Evolutionary conservation across 768 basidiomycete species (phyloP).

Genomic region (Hericium coralloides): DNA sequence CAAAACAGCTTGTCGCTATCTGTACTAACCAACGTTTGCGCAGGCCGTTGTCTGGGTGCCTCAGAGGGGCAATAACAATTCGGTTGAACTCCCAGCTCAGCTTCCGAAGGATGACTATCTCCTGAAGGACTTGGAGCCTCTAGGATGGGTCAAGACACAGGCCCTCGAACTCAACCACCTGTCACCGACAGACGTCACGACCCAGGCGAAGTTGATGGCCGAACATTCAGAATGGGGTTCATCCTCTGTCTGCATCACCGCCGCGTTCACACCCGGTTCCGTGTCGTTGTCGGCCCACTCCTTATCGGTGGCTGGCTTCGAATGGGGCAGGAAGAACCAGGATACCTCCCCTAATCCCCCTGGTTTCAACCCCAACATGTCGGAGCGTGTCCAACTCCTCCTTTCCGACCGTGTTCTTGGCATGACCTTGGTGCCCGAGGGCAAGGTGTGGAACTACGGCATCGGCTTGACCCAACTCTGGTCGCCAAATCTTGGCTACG

Average conservation of each 20-base stretch:
- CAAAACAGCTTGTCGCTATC: not conserved
- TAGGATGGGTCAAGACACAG: constrained; percentile 97
- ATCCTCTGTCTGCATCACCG: constrained; percentile 86
- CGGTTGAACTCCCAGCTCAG: constrained; percentile 82
- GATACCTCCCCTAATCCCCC: constrained; percentile 80
- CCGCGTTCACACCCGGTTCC: constrained; percentile 96
- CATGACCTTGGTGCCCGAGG: constrained; percentile 91
- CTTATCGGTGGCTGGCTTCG: constrained; percentile 86
- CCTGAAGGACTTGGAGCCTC: constrained; percentile 88
- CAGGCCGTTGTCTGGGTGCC: constrained; percentile 94
- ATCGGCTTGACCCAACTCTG: constrained; percentile 90
- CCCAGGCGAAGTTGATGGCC: constrained; percentile 95
- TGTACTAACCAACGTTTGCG: constrained; percentile 2
- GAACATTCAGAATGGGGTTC: constrained; percentile 94
- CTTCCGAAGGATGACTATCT: constrained; percentile 93
- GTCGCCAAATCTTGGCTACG: constrained; percentile 73
- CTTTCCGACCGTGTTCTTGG: constrained; percentile 94
- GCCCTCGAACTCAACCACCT: constrained; percentile 87
- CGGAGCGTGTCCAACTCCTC: constrained; percentile 86
- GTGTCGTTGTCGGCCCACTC: constrained; percentile 93
- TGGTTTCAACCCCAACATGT: constrained; percentile 99
- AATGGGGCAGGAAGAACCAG: constrained; percentile 93
- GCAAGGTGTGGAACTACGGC: constrained; percentile 95
- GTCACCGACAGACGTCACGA: constrained; percentile 86
- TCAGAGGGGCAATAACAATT: constrained; percentile 92